Conservation (phyloP, 768 basidiomycete species). For the Botryobasidium botryosum region DNA sequence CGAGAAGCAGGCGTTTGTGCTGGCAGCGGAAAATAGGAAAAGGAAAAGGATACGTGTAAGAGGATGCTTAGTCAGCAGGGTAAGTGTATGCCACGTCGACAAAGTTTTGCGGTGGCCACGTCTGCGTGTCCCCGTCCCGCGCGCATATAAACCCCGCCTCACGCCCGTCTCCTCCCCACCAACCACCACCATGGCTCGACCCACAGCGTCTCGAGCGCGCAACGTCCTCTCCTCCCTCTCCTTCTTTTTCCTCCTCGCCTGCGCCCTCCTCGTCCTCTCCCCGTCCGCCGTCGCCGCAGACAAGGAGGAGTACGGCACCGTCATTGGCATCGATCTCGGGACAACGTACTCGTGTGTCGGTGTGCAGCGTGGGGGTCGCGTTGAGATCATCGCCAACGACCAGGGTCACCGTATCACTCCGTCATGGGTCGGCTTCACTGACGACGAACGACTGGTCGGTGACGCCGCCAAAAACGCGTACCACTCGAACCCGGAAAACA, state of each 20-base stretch:
- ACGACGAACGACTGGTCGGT: constrained; percentile 79
- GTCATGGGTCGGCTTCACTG: constrained; percentile 69
- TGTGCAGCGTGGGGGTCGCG: constrained; percentile 70
- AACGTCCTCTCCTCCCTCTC: constrained; percentile 14
- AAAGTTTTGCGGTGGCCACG: too few relatives aligned
- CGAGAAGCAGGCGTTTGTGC: too few relatives aligned
- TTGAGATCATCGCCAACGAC: constrained; percentile 83
- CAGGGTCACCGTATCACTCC: constrained; percentile 82
- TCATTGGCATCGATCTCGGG: constrained; percentile 83
- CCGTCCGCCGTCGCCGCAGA: constrained; percentile 54
- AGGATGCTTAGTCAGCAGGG: too few relatives aligned
- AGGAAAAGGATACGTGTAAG: too few relatives aligned
- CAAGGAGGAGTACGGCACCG: constrained; percentile 70
- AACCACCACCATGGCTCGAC: background rate
- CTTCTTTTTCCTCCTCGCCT: constrained; percentile 12
- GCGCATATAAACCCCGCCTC: too few relatives aligned
- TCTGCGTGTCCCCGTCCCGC: too few relatives aligned
- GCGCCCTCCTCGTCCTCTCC: constrained; percentile 32
- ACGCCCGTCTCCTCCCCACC: background rate
- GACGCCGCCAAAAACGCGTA: constrained; percentile 95
- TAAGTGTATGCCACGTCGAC: too few relatives aligned
- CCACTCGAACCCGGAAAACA: constrained; percentile 81
- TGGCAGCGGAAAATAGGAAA: too few relatives aligned
- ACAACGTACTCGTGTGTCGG: constrained; percentile 95
- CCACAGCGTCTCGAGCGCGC: background rate